These are phyloP conservation scores for Nepenthes gracilis DNA, from an alignment of 148 eudicot genomes.

Conservation along the genomic window DNA sequence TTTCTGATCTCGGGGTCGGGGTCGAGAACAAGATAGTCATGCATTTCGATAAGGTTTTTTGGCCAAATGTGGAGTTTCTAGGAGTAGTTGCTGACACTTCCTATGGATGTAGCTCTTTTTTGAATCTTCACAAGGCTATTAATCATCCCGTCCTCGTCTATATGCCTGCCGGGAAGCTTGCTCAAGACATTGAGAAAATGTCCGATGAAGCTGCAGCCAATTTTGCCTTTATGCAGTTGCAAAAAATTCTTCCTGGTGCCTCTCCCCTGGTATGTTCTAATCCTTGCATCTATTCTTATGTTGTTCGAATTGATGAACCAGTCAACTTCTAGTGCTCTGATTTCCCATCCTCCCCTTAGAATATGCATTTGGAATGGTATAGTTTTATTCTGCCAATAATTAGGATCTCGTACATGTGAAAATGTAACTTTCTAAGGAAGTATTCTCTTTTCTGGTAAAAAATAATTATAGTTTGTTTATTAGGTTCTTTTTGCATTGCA, in stretches of 20 bases:
- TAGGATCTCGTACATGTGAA: too few species aligned
- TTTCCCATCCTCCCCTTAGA: too few species aligned
- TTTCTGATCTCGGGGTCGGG: slow-evolving; percentile 77
- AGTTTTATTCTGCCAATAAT: too few species aligned
- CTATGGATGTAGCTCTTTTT: slow-evolving; percentile 76
- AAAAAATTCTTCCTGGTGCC: slow-evolving; percentile 74
- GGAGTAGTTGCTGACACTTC: slow-evolving; percentile 90
- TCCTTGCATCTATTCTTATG: neutral
- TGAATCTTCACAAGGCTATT: slow-evolving; percentile 91
- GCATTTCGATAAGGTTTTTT: slow-evolving; percentile 79
- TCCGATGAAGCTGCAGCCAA: slow-evolving; percentile 88
- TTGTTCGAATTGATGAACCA: too few species aligned
- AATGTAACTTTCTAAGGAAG: too few species aligned
- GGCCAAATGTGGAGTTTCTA: slow-evolving; percentile 91
- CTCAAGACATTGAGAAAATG: slow-evolving; percentile 77
- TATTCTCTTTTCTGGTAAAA: too few species aligned
- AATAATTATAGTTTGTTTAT: too few species aligned
- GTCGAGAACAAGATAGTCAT: slow-evolving; percentile 74
- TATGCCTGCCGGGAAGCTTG: slow-evolving; percentile 90
- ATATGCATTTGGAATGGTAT: too few species aligned
- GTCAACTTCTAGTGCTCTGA: too few species aligned
- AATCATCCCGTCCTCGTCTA: slow-evolving; percentile 80
- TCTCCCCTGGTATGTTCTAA: slow-evolving; percentile 36
- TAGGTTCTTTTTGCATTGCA: too few species aligned
- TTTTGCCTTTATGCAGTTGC: slow-evolving; percentile 68